Base-by-base conservation (phyloP, 2,329 filamentous ascomycete genomes). In the Fusarium solani-melongenae region DNA sequence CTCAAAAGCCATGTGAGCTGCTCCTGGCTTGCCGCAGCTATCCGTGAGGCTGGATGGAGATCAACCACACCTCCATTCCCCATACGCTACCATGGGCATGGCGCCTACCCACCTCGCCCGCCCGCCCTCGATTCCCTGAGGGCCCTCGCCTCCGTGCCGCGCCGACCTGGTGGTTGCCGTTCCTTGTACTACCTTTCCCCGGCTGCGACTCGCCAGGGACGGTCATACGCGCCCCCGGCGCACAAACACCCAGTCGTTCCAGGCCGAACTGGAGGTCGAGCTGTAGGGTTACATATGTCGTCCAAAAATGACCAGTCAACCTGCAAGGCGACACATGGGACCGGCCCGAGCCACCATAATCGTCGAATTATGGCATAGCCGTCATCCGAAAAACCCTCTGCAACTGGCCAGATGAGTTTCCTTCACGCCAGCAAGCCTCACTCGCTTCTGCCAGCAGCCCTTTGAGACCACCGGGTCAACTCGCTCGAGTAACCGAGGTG, bases 291-390 rank as follows among this genome's bases (percentile, higher is more conserved):
- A 65, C 68, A 72, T 58, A 62, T 36, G 33, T 22, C 20, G 44
- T 17, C 63, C 59, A 58, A 69, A 78, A 66, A 31, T 77, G 77
- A 78, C 60, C 56, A 66, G 69, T 77, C 77, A 78, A 60, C 62
- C 71, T 77, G 74, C 73, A 75, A 71, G 71, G 59, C 74, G 61
- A 72, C 75, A 75, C 77, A 77, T 78, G 77, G 75, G 77, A 55
- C 77, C 77, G 77, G 77, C 75, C 77, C 77, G 77, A 77, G 77
- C 73, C 76, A 77, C 63, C 46, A 51, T 51, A 59, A 51, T 59
- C 58, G 59, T 51, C 65, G 49, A 73, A 63, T 66, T 34, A 36
- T 62, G 36, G 62, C 64, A 57, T 49, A 44, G 59, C 61, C 68
- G 55, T 29, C 57, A 60, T 49, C 46, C 39, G 34, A 62, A 36